Conservation (phyloP, 2,329 filamentous ascomycete genomes). For the Diplodia intermedia region DNA sequence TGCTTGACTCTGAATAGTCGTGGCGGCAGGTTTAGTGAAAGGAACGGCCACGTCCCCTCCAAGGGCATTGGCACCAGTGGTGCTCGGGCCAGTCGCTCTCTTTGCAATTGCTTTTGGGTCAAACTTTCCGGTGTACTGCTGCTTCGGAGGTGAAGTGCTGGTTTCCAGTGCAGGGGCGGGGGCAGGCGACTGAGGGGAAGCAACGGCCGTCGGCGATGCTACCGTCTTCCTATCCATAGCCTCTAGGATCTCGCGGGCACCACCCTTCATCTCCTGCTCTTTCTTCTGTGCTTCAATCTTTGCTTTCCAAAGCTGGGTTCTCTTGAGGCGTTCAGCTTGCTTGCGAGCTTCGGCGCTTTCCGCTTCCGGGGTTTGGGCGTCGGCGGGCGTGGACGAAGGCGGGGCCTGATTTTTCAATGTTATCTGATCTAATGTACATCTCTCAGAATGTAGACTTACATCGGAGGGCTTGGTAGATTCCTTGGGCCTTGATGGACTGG, state of each 20-base stretch:
- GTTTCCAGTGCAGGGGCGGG: conserved; percentile 35
- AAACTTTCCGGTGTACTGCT: conserved; percentile 78
- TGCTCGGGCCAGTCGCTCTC: conserved; percentile 67
- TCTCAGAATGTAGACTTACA: conserved; percentile 14
- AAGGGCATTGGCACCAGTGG: conserved; percentile 62
- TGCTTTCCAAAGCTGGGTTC: conserved; percentile 50
- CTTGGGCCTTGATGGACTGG: conserved; percentile 36
- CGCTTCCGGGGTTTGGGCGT: background rate
- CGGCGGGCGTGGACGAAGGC: conserved; percentile 13
- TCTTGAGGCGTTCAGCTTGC: conserved; percentile 72
- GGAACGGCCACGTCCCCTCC: conserved; percentile 59
- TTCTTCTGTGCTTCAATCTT: conserved; percentile 83
- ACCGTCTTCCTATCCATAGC: conserved; percentile 75
- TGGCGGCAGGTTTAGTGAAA: background rate
- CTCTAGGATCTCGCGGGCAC: conserved; percentile 67
- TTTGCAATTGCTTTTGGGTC: conserved; percentile 87
- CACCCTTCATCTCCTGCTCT: conserved; percentile 61
- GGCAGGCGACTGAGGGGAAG: conserved; percentile 41
- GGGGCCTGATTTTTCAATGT: conserved; percentile 11
- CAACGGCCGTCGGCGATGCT: conserved; percentile 16
- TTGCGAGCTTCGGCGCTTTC: conserved; percentile 49
- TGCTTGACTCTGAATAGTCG: background rate
- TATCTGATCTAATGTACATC: background rate
- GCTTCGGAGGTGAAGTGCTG: conserved; percentile 41
- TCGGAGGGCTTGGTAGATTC: conserved; percentile 23